phyloP scores from a whole-genome alignment of 1,139 yeast genomes.

The Blastobotrys capitulatus region DNA sequence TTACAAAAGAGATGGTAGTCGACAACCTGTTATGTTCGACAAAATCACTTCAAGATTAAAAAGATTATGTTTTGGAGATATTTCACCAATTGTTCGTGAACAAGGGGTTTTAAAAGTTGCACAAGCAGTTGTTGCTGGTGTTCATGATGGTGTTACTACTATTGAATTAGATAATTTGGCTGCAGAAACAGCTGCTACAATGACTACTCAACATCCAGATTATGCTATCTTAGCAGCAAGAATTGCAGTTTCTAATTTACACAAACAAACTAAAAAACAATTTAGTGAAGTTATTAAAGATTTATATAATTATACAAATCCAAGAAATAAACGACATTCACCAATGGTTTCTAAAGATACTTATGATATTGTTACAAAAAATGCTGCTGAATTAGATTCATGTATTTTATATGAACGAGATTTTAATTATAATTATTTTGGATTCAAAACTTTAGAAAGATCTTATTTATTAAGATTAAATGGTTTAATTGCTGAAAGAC shows the following conservation, averaged over 20 bases:
- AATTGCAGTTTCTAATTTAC: slow-evolving; percentile 85
- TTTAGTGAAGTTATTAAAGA: slow-evolving; percentile 74
- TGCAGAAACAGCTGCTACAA: slow-evolving; percentile 94
- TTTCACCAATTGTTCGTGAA: slow-evolving; percentile 56
- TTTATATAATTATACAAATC: slow-evolving; percentile 71
- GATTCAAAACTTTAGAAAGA: slow-evolving; percentile 82
- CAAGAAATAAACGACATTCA: slow-evolving; percentile 65
- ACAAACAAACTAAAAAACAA: slow-evolving; percentile 87
- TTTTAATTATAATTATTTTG: slow-evolving; percentile 76
- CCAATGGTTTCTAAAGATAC: slow-evolving; percentile 80
- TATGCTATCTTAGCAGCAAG: slow-evolving; percentile 94
- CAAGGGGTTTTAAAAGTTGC: slow-evolving; percentile 80
- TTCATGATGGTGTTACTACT: slow-evolving; percentile 94
- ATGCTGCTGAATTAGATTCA: slow-evolving; percentile 68
- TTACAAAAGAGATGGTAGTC: slow-evolving; percentile 66
- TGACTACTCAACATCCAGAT: slow-evolving; percentile 97
- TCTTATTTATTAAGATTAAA: slow-evolving; percentile 67
- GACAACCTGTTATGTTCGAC: slow-evolving; percentile 82
- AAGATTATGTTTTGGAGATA: slow-evolving; percentile 76
- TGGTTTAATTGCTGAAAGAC: slow-evolving; percentile 81
- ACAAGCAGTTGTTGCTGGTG: slow-evolving; percentile 76
- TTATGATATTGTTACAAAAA: slow-evolving; percentile 53
- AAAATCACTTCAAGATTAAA: slow-evolving; percentile 62
- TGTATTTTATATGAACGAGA: slow-evolving; percentile 83
- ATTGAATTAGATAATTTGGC: slow-evolving; percentile 88